These are phyloP conservation scores for Taphrina populina DNA, from an alignment of 1,139 yeast genomes.

Conservation along the genomic window DNA sequence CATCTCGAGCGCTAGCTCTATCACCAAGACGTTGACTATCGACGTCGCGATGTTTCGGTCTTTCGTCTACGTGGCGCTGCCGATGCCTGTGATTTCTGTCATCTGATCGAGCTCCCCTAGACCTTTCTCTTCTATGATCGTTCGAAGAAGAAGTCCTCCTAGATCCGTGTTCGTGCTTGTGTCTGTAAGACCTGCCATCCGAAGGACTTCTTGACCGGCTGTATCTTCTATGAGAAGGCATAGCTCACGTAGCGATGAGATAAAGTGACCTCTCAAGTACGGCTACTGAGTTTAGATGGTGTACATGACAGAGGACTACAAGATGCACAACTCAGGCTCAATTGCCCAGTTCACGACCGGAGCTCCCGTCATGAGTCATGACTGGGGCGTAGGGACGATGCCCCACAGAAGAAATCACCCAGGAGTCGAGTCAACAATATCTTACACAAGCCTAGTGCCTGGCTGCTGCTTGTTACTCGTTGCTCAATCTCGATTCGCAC, in stretches of 20 bases:
- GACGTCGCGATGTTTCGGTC: background rate
- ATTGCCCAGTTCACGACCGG: background rate
- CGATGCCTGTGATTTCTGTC: background rate
- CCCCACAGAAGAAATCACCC: no score
- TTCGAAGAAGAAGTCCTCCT: background rate
- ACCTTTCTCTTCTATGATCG: background rate
- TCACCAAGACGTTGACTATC: slow-evolving; percentile 1
- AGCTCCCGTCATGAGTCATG: no score
- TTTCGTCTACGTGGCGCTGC: background rate
- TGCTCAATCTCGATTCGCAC: no score
- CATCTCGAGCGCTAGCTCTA: no score
- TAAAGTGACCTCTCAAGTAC: no score
- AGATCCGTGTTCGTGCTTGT: slow-evolving; percentile 6
- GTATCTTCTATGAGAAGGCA: slow-evolving; percentile 22
- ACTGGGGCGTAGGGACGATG: no score
- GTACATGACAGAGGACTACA: background rate
- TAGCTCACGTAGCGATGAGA: no score
- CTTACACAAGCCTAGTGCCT: no score
- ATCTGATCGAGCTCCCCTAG: background rate
- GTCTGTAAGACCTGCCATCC: slow-evolving; percentile 21
- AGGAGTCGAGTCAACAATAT: no score
- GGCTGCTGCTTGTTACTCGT: no score
- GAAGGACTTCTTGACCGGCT: slow-evolving; percentile 33
- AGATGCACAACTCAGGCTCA: background rate
- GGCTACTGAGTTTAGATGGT: no score